Percentiles rank a stretch among this genome's conserved stretches.
Conservation (phyloP, 148 eudicot genomes). For the Pharnaceum exiguum region DNA sequence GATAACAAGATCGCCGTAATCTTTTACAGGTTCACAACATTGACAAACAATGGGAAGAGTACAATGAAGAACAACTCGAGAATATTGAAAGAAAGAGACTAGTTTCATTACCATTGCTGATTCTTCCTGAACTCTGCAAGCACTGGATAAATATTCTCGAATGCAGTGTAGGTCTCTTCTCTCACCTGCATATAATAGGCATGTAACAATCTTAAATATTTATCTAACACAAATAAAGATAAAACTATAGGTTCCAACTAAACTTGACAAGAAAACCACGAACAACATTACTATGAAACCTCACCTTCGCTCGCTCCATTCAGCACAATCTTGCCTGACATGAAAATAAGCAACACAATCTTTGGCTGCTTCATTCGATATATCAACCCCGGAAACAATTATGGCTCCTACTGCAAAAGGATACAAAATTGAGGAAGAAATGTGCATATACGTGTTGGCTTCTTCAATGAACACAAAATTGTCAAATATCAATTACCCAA, state of each 20-base stretch:
- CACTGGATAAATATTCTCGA: conserved; percentile 94
- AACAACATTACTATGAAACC: not conserved
- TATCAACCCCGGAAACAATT: conserved; percentile 76
- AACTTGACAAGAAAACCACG: not conserved
- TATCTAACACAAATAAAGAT: not conserved
- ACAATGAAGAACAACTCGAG: not conserved
- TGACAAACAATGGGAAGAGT: not conserved
- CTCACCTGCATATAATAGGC: conserved; percentile 49
- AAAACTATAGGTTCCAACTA: not conserved
- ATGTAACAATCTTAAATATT: not conserved
- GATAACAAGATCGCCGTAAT: no score
- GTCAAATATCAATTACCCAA: no score
- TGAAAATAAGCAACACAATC: conserved; percentile 73
- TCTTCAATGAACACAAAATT: no score
- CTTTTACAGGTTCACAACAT: no score
- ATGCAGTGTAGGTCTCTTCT: conserved; percentile 81
- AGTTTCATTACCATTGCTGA: conserved; percentile 64
- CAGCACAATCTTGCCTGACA: conserved; percentile 80
- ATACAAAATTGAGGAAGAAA: no score
- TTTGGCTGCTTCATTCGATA: conserved; percentile 88
- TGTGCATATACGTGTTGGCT: no score
- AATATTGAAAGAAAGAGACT: not conserved
- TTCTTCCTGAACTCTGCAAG: conserved; percentile 79
- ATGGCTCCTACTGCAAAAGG: conserved; percentile 78
- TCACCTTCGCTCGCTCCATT: conserved; percentile 91